Percentiles rank a stretch among this genome's conserved stretches.
Evolutionary conservation across 495 filamentous ascomycete genomes (phyloP).

Genomic region (Daldinia bambusicola): DNA sequence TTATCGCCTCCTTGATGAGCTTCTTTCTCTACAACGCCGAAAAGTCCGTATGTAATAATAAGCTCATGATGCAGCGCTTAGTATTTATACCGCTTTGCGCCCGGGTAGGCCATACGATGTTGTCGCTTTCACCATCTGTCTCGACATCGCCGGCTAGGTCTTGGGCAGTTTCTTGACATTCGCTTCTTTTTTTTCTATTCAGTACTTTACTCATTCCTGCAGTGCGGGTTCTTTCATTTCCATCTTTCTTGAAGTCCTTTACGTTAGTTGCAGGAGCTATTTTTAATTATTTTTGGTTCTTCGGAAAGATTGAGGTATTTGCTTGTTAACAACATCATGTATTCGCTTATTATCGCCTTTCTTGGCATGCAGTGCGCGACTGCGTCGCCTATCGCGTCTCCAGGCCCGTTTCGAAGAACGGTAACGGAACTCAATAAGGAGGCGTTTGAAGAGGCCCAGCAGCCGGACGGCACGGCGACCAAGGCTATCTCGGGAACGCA

Average conservation of each 20-base stretch:
- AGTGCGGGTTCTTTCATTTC: slow-evolving; percentile 31
- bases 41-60: slow-evolving; percentile 10
- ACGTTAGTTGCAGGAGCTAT: slow-evolving; percentile 5
- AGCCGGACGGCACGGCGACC: slow-evolving; percentile 59
- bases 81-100: slow-evolving; percentile 10
- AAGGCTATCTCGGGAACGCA: slow-evolving; percentile 58
- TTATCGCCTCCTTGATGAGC: slow-evolving; percentile 13
- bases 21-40: slow-evolving; percentile 8
- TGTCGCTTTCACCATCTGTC: slow-evolving; percentile 8
- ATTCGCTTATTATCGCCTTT: slow-evolving; percentile 16
- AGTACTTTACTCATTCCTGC: slow-evolving; percentile 26
- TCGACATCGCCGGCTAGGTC: slow-evolving; percentile 12
- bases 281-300: neutral
- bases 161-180: slow-evolving; percentile 19
- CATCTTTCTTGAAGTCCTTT: slow-evolving; percentile 6
- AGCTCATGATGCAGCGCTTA: slow-evolving; percentile 11
- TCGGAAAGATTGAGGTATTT: neutral
- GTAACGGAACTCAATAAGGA: slow-evolving; percentile 57
- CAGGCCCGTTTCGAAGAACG: slow-evolving; percentile 41
- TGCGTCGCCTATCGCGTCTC: slow-evolving; percentile 35
- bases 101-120: slow-evolving; percentile 8
- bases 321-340: slow-evolving; percentile 5
- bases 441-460: slow-evolving; percentile 63
- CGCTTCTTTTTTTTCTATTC: slow-evolving; percentile 13
- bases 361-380: slow-evolving; percentile 18